Evolutionary conservation across 169 alveolate genomes (phyloP), one percentile per base, ranked within the genome.

Genomic region (Cryptosporidium ryanae): DNA sequence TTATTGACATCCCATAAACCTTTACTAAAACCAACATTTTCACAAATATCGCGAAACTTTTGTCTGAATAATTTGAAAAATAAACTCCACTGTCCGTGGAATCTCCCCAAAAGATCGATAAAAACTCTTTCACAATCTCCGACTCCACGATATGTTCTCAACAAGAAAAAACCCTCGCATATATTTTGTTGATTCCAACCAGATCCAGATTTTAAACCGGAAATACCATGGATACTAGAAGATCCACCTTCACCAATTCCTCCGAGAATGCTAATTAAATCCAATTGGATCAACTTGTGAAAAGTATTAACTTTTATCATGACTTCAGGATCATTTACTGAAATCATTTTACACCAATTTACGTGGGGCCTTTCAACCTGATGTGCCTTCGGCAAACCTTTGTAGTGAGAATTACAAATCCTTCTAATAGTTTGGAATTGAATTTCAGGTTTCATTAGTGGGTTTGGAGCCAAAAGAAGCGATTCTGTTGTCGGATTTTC

Each of bases 171-270:
- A n/a, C 76, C 87, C 64, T 76, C 87, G 23, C 87, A 76, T 21
- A 76, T 76, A 23, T 76, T 64, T 55, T 76, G 87, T 76, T 59
- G 68, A 7, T 57, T 55, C 87, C 87, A 76, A 10, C 87, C 87
- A 4, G 34, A 23, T 3, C 76, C 76, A 6, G 29, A 23, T n/a
- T 21, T 76, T 25, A 8, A 32, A 23, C 87, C 87, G 17, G 87
- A 76, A 21, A 17, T 21, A 23, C 87, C 87, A 15, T 61, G 68
- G 25, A 3, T 43, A 61, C 87, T 76, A n/a, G 50, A 31, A 59
- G 87, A 55, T 10, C 87, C 87, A 57, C 70, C 76, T 43, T 25
- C 25, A 8, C 87, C 87, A 10, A 61, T 76, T 32, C 87, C 87
- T 12, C 87, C 87, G 6, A 76, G 43, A 27, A 76, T 59, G 38